Conservation (phyloP, 2,329 filamentous ascomycete species). For the Pleochaeta shiraiana region DNA sequence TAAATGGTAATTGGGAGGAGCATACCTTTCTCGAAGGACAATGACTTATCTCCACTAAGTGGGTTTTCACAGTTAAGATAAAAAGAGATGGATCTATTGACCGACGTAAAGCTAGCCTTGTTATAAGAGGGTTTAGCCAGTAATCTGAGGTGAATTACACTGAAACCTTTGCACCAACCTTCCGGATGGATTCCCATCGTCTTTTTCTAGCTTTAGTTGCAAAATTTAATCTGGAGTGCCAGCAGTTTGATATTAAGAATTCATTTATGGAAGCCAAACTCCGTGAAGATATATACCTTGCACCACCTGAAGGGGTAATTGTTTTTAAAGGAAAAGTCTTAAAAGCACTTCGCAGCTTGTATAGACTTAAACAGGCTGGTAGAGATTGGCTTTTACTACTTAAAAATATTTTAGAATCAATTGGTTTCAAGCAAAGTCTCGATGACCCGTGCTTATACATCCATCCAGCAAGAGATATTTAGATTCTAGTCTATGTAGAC, state of each 20-base stretch:
- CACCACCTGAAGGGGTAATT: neutral
- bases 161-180: neutral
- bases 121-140: neutral
- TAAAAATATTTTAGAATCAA: neutral
- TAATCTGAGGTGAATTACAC: neutral
- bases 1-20: no score
- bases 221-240: neutral
- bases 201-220: neutral
- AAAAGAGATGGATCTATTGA: neutral
- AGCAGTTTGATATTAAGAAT: neutral
- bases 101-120: neutral
- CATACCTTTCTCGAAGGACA: no score
- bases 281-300: neutral
- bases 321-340: neutral
- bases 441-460: neutral
- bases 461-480: neutral
- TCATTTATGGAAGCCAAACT: neutral
- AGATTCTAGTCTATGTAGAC: neutral
- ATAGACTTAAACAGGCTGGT: neutral
- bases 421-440: neutral
- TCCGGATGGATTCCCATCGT: neutral
- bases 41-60: neutral
- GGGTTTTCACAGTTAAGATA: neutral
- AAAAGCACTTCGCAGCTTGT: neutral
- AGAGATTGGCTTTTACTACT: neutral